Percentiles rank a stretch among this genome's conserved stretches.
Conservation (phyloP, 2,329 filamentous ascomycete species). For the Chalaropsis ovoidea region DNA sequence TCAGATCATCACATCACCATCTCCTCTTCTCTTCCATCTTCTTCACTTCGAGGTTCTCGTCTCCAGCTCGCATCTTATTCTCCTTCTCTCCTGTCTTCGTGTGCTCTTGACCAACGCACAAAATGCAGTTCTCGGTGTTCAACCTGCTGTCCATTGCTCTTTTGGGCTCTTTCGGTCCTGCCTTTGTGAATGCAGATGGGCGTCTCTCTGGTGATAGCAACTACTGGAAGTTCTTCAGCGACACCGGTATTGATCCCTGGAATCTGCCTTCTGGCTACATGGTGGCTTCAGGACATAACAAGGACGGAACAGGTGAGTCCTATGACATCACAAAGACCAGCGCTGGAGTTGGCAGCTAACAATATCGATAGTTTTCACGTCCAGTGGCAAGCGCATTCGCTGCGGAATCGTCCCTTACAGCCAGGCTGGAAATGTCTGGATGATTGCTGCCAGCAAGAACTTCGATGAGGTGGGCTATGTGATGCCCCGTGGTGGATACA, state of each 20-base stretch:
- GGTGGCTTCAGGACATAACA: rapidly evolving
- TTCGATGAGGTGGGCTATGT: not conserved
- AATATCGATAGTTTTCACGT: not conserved
- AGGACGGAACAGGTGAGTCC: not conserved
- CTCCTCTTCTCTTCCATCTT: not conserved
- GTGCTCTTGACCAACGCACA: not conserved
- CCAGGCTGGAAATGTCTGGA: not conserved
- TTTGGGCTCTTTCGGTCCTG: not conserved
- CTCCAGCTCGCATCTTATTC: not conserved
- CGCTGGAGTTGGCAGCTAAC: not conserved
- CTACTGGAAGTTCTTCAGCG: not conserved
- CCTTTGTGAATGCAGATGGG: not conserved
- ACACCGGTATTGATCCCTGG: not conserved
- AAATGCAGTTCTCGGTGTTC: not conserved
- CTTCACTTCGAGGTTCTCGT: too few species aligned
- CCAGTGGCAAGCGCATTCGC: not conserved
- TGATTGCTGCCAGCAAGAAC: not conserved
- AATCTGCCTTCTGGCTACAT: not conserved
- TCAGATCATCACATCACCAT: not conserved
- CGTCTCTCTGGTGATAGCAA: not conserved
- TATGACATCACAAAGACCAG: not conserved
- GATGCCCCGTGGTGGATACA: not conserved
- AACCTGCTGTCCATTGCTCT: not conserved
- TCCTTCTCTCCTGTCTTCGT: not conserved
- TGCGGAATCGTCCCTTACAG: not conserved